Percentiles rank a stretch among this genome's conserved stretches.
These are phyloP conservation scores for Cephalotrichum gorgonifer DNA, from an alignment of 2,329 filamentous ascomycete species.

Conservation along the genomic window DNA sequence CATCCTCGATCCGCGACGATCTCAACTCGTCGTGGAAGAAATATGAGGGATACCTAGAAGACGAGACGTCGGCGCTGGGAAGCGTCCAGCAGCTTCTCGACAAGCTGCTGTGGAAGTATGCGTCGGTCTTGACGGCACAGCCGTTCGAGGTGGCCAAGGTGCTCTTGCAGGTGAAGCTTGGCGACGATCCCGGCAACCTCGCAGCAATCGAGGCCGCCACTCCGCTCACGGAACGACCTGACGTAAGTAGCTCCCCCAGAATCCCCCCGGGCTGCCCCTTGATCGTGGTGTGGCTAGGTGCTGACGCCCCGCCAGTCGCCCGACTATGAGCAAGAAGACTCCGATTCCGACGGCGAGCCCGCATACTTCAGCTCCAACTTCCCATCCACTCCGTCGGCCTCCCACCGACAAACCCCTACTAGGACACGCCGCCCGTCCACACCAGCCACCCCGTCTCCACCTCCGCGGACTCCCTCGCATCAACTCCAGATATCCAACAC, in stretches of 20 bases:
- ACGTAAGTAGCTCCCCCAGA: neutral
- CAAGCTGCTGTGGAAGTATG: conserved; percentile 85
- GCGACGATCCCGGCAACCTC: conserved; percentile 4
- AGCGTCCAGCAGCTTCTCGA: conserved; percentile 63
- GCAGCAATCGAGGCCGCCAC: neutral
- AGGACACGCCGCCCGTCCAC: conserved; percentile 15
- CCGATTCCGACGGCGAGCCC: conserved; percentile 60
- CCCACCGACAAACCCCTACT: conserved; percentile 18
- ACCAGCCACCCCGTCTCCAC: conserved; percentile 19
- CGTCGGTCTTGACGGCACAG: conserved; percentile 77
- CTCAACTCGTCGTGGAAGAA: conserved; percentile 3
- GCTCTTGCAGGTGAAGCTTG: conserved; percentile 58
- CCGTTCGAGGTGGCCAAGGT: conserved; percentile 97
- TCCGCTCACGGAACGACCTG: neutral
- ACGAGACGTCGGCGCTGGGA: conserved; percentile 20
- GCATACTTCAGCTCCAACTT: conserved; percentile 70
- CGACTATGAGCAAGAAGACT: conserved; percentile 2
- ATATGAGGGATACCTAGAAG: conserved; percentile 3
- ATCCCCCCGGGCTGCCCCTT: too few species aligned
- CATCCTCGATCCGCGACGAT: conserved; percentile 5
- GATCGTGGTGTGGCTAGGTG: too few species aligned
- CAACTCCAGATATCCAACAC: conserved; percentile 62
- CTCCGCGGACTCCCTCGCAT: conserved; percentile 32
- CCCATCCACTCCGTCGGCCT: conserved; percentile 43
- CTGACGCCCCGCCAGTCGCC: neutral